Evolutionary conservation across 306 rosid genomes (phyloP).

Genomic region (Acacia confusa): DNA sequence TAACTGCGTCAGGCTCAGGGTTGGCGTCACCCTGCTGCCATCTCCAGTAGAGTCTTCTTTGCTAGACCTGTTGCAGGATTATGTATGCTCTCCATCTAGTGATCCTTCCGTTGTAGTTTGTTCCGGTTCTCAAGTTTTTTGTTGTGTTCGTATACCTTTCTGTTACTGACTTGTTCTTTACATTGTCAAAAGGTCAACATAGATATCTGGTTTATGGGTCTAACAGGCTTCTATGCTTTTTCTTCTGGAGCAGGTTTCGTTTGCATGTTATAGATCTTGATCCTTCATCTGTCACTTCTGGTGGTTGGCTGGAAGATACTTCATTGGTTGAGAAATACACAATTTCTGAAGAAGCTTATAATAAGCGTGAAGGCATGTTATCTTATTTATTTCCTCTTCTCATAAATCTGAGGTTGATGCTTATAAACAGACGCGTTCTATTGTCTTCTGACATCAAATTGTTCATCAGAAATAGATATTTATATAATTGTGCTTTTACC

Average conservation of each 20-base stretch:
- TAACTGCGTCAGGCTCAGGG: constrained; percentile 8
- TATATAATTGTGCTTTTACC: background rate
- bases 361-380: constrained; percentile 65
- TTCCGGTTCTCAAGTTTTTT: background rate
- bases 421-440: constrained; percentile 3
- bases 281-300: constrained; percentile 84
- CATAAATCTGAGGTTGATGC: background rate
- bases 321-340: constrained; percentile 82
- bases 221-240: constrained; percentile 10
- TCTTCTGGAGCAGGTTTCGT: constrained; percentile 55
- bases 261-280: constrained; percentile 80
- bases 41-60: background rate
- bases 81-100: background rate
- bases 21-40: background rate
- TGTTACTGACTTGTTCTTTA: background rate
- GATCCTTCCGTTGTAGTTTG: background rate
- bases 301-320: constrained; percentile 98
- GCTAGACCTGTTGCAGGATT: background rate
- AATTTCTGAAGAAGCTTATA: constrained; percentile 84
- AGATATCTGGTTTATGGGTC: constrained; percentile 12
- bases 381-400: background rate
- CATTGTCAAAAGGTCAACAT: background rate
- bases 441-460: constrained; percentile 17
- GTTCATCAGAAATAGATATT: background rate
- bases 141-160: background rate